Evolutionary conservation across 2,329 filamentous ascomycete genomes (phyloP).

Genomic region (Ophiocordyceps sinensis): DNA sequence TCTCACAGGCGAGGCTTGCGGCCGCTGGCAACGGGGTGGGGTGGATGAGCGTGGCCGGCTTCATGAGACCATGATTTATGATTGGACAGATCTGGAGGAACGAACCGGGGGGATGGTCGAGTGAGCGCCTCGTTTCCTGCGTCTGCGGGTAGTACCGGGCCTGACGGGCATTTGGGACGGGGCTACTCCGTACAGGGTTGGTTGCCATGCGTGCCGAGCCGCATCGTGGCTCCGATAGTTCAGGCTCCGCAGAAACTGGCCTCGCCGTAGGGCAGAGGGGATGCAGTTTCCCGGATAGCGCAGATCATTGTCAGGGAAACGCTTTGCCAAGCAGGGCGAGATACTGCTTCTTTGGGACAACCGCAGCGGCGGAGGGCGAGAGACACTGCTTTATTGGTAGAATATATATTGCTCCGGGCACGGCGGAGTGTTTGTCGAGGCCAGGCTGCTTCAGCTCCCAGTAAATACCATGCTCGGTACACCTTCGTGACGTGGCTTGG

Average conservation of each 20-base stretch:
- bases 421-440: constrained; percentile 6
- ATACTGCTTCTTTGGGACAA: constrained; percentile 17
- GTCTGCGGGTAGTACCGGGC: constrained; percentile 11
- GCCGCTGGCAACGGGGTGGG: constrained; percentile 10
- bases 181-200: too few relatives aligned
- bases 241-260: neutral
- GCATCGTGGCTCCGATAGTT: neutral
- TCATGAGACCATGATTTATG: constrained; percentile 36
- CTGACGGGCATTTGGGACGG: too few relatives aligned
- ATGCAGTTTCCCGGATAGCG: neutral
- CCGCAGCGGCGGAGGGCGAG: constrained; percentile 5
- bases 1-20: constrained; percentile 11
- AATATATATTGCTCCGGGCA: constrained; percentile 8
- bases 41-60: constrained; percentile 19
- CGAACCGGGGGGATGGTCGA: constrained; percentile 13
- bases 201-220: neutral
- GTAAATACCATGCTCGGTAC: neutral
- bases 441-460: neutral
- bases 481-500: neutral
- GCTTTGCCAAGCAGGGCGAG: constrained; percentile 19
- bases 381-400: constrained; percentile 9
- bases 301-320: constrained; percentile 4
- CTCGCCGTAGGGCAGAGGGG: too few relatives aligned
- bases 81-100: constrained; percentile 28
- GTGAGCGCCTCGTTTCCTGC: constrained; percentile 25